phyloP scores from a whole-genome alignment of 2,329 filamentous ascomycete genomes.

The Macrophomina phaseolina region DNA sequence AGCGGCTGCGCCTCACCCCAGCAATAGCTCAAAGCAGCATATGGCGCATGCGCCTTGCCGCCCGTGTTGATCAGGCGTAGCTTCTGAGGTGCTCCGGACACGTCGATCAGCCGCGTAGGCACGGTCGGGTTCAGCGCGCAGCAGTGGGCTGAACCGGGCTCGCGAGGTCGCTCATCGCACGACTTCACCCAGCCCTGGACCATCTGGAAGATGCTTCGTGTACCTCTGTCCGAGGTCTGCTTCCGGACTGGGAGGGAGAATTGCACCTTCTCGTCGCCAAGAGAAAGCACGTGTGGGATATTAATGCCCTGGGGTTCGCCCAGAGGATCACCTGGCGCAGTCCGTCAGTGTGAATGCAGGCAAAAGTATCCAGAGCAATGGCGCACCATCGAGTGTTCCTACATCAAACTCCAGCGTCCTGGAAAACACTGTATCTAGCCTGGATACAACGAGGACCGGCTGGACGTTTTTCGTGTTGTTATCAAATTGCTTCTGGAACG shows the following conservation, averaged over 20 bases:
- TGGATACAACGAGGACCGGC: background rate
- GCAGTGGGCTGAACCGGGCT: background rate
- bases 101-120: slow-evolving; percentile 20
- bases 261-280: background rate
- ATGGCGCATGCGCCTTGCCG: slow-evolving; percentile 5
- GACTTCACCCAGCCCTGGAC: slow-evolving; percentile 12
- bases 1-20: background rate
- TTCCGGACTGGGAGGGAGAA: background rate
- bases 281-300: slow-evolving; percentile 4
- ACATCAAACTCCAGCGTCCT: slow-evolving; percentile 23
- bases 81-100: slow-evolving; percentile 6
- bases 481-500: background rate
- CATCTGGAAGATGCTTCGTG: slow-evolving; percentile 4
- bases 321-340: slow-evolving; percentile 13
- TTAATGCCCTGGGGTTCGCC: background rate
- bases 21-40: slow-evolving; percentile 14
- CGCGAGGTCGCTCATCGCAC: background rate
- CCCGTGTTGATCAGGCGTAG: slow-evolving; percentile 9
- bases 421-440: slow-evolving; percentile 11
- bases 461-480: slow-evolving; percentile 1
- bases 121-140: slow-evolving; percentile 4
- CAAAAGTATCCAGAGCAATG: background rate
- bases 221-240: slow-evolving; percentile 13
- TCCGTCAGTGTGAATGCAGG: background rate
- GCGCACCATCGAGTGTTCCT: slow-evolving; percentile 12